Evolutionary conservation across 2,329 filamentous ascomycete species (phyloP).

Genomic region (Colletotrichum sp.): DNA sequence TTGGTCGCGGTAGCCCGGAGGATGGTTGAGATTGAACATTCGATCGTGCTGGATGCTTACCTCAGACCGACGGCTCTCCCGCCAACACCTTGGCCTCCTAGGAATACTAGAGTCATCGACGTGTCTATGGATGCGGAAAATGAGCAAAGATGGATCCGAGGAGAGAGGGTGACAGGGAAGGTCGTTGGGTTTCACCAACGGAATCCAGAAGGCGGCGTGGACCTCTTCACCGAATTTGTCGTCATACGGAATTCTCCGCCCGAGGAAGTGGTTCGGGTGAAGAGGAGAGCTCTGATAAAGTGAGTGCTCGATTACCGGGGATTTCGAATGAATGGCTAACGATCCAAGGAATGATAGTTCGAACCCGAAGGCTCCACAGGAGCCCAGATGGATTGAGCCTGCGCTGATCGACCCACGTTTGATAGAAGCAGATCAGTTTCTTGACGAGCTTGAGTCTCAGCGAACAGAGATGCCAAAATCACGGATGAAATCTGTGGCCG

Average conservation of each 20-base stretch:
- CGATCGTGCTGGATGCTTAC: background rate
- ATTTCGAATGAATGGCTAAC: background rate
- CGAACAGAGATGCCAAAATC: background rate
- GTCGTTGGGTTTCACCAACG: background rate
- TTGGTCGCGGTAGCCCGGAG: conserved; percentile 6
- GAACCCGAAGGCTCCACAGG: background rate
- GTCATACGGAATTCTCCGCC: background rate
- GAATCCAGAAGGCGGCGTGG: background rate
- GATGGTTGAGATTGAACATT: conserved; percentile 14
- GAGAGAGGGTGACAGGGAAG: background rate
- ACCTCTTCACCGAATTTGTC: background rate
- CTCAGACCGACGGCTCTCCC: background rate
- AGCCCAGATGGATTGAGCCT: background rate
- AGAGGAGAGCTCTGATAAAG: background rate
- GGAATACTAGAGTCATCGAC: background rate
- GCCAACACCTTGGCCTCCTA: background rate
- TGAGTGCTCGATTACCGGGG: background rate
- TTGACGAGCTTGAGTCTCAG: background rate
- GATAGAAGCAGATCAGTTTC: background rate
- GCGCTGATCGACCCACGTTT: background rate
- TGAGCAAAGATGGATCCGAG: background rate
- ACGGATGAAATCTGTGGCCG: background rate
- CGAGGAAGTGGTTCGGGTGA: background rate
- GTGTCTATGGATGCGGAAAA: background rate
- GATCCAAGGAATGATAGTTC: background rate